phyloP scores from a whole-genome alignment of 768 basidiomycete genomes.

The Pisolithus orientalis region DNA sequence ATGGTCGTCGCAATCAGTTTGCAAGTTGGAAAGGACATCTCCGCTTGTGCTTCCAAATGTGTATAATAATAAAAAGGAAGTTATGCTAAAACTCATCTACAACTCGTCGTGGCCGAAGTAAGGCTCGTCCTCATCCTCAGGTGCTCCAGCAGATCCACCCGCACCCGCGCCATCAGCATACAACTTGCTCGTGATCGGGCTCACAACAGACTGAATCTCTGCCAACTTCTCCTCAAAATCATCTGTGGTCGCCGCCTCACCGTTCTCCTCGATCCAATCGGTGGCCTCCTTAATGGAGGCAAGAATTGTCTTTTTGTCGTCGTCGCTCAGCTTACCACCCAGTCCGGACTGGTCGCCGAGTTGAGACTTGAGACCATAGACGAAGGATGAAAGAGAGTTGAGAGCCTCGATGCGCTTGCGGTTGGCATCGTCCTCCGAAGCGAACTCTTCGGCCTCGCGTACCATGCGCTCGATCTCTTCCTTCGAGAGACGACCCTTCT shows the following conservation, averaged over 20 bases:
- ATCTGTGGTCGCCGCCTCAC: conserved; percentile 68
- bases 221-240: conserved; percentile 87
- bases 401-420: conserved; percentile 83
- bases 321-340: conserved; percentile 78
- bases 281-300: conserved; percentile 80
- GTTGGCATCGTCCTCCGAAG: conserved; percentile 70
- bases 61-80: not conserved
- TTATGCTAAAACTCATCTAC: conserved; percentile 15
- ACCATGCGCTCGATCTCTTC: not conserved
- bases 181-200: conserved; percentile 83
- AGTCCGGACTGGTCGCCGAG: conserved; percentile 83
- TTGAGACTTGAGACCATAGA: conserved; percentile 85
- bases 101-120: conserved; percentile 50
- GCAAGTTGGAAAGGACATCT: too few species aligned
- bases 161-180: conserved; percentile 42
- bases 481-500: not conserved
- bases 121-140: conserved; percentile 38
- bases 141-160: conserved; percentile 1
- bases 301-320: conserved; percentile 80
- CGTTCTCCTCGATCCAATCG: conserved; percentile 89
- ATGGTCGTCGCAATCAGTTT: too few species aligned
- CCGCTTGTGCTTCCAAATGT: not conserved
- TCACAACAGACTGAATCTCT: conserved; percentile 69
- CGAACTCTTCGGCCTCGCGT: conserved; percentile 87
- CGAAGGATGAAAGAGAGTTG: conserved; percentile 72